Base-by-base conservation (phyloP, 257 asterid genomes). In the Plantago elongata region DNA sequence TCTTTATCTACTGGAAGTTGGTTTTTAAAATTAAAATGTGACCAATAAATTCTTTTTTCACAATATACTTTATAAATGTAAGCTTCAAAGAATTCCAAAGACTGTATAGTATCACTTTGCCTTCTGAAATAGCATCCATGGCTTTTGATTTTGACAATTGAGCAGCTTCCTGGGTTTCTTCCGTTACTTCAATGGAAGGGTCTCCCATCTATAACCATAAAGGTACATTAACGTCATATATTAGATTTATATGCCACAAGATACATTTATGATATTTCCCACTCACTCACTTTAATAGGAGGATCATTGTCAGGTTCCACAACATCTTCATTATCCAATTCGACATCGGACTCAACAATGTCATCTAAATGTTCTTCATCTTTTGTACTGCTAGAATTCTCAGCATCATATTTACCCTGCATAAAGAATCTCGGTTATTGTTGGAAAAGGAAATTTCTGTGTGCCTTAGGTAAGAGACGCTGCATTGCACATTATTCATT, bases 301-400 rank as follows among this genome's bases (percentile, higher is more conserved):
- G 90, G 90, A 74, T 80, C 93, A 37, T 68, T 76, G 54, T 90
- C 93, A 14, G 95, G 93, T 62, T 77, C 78, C 72, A 81, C 78
- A 13, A 82, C 67, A 62, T 83, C 88, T 44, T 79, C 56, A 63
- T 71, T 66, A 62, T 87, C 95, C 72, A 90, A 55, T 74, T 90
- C 96, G 15, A 90, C 73, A 70, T 88, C 93, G 44, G 96, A 90
- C 69, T 90, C 95, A 46, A 79, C 70, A 67, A 87, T 79, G 57
- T 83, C 85, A 18, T 78, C 95, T 13, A 67, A 75, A 61, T 56
- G 10, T 45, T 18, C 56, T 55, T 68, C 72, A 51, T 69, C 72
- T 50, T 16, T 30, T 4, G 80, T 42, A 43, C 46, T 52, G 60
- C 66, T 45, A 16, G 77, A 54, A 10, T 14, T 37, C 54, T 59